Evolutionary conservation across 805 yeast genomes (phyloP), one percentile per base, ranked within the genome.

Genomic region (Kluyveromyces nonfermentans): DNA sequence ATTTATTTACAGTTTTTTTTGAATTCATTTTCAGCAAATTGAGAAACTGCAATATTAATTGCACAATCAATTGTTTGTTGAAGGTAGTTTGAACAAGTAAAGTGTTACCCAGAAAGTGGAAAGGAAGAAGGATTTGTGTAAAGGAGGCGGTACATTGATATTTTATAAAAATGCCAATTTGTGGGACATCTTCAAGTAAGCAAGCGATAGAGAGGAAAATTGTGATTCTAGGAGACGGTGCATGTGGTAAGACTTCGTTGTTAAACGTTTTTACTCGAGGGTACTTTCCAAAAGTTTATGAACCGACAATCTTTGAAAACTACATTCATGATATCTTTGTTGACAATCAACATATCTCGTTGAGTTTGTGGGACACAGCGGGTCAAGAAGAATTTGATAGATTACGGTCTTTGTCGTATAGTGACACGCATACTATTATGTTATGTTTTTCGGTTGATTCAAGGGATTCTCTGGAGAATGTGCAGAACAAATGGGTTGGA

Each of bases 301-400:
- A 89, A 60, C 98, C 98, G 20, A 90, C 98, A 1, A 97, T 90
- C 33, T 90, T 93, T 66, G 97, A 90, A 62, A 90, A 90, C 68
- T 90, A 90, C 62, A 95, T 89, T 47, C 97, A 90, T 65, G 97
- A 90, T 62, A 93, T 90, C 51, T 90, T 86, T 67, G 88, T 90
- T 44, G 98, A 90, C 62, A 90, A 90, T 42, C 87, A 86, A 62
- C 87, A 93, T 40, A 85, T 90, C 55, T 95, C 89, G 58, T 69
- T 90, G 45, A 88, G 96, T 14, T 70, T 90, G 44, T 93, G 98
- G 98, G 98, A 90, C 63, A 90, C 98, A 5, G 98, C 98, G 1
- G 98, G 98, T 7, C 98, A 90, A 70, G 98, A 90, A 67, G 98
- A 90, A 68, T 90, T 90, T 56, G 98, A 90, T 64, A 75, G 97